A percentile compares a stretch with the other conserved stretches of the same genome.
phyloP scores from a whole-genome alignment of 2,329 filamentous ascomycete genomes.

The Colletotrichum sojae region DNA sequence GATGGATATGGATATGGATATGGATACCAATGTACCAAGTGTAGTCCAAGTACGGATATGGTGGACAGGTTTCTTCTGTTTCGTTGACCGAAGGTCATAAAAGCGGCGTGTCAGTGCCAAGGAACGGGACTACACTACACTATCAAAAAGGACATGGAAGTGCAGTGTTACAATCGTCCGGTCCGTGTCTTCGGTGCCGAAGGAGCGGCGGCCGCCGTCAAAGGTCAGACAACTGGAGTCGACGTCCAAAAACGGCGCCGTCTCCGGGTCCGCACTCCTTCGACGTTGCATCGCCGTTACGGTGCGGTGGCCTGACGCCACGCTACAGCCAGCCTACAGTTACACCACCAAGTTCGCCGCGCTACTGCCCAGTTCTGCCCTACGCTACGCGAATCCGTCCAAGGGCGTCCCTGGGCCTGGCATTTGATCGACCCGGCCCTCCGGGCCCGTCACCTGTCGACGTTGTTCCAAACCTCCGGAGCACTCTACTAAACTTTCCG shows the following conservation, averaged over 20 bases:
- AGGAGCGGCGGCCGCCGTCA: constrained; percentile 7
- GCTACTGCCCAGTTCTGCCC: constrained; percentile 1
- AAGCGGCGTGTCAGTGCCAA: background rate
- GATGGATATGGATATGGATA: no score
- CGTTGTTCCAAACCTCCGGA: constrained; percentile 6
- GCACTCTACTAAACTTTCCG: constrained; percentile 17
- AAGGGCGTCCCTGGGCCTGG: constrained; percentile 33
- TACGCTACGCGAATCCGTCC: constrained; percentile 15
- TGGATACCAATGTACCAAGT: no score
- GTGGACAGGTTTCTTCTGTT: no score
- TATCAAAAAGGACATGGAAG: no score
- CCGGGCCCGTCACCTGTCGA: constrained; percentile 15
- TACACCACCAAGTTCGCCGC: no score
- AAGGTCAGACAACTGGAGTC: background rate
- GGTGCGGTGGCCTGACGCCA: constrained; percentile 14
- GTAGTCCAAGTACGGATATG: no score
- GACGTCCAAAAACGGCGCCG: constrained; percentile 29
- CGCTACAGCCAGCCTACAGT: no score
- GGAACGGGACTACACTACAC: no score
- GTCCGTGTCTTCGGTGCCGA: constrained; percentile 34
- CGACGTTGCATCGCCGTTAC: constrained; percentile 30
- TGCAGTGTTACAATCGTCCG: constrained; percentile 5
- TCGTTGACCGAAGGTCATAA: no score
- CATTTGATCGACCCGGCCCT: constrained; percentile 32
- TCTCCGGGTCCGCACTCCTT: constrained; percentile 19